phyloP scores from a whole-genome alignment of 106 monocot species.

The Dendrobium huoshanense region DNA sequence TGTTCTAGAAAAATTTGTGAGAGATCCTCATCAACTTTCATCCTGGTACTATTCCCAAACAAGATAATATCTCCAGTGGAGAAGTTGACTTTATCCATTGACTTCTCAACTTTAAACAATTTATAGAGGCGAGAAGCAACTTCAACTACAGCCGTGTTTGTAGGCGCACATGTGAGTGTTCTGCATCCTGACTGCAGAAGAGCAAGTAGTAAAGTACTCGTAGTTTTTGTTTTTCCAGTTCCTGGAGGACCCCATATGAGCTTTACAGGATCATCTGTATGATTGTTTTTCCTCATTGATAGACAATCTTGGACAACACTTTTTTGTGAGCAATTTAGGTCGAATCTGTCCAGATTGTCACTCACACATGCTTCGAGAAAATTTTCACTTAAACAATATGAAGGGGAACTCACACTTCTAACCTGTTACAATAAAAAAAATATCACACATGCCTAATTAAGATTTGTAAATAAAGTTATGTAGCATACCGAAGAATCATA shows the following conservation, averaged over 20 bases:
- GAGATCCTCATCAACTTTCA: conserved; percentile 30
- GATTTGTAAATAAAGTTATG: too few relatives aligned
- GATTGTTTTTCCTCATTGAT: neutral
- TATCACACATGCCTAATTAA: too few relatives aligned
- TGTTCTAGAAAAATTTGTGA: conserved; percentile 30
- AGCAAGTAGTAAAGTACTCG: conserved; percentile 20
- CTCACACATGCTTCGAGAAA: neutral
- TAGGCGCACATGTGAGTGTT: conserved; percentile 55
- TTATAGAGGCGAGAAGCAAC: conserved; percentile 36
- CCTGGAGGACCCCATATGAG: conserved; percentile 91
- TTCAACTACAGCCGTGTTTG: conserved; percentile 52
- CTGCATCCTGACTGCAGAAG: conserved; percentile 20
- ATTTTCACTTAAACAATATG: neutral
- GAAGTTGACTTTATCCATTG: neutral
- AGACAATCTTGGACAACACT: neutral
- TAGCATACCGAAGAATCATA: neutral
- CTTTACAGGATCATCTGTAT: conserved; percentile 13
- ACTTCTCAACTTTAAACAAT: conserved; percentile 12
- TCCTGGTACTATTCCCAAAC: conserved; percentile 44
- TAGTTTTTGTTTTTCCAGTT: conserved; percentile 71
- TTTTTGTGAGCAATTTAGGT: neutral
- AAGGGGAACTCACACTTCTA: neutral
- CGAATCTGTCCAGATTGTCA: neutral
- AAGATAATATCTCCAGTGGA: conserved; percentile 36
- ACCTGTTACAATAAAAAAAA: too few relatives aligned